phyloP scores from a whole-genome alignment of 257 asterid genomes.

The Fraxinus quadrangulata region DNA sequence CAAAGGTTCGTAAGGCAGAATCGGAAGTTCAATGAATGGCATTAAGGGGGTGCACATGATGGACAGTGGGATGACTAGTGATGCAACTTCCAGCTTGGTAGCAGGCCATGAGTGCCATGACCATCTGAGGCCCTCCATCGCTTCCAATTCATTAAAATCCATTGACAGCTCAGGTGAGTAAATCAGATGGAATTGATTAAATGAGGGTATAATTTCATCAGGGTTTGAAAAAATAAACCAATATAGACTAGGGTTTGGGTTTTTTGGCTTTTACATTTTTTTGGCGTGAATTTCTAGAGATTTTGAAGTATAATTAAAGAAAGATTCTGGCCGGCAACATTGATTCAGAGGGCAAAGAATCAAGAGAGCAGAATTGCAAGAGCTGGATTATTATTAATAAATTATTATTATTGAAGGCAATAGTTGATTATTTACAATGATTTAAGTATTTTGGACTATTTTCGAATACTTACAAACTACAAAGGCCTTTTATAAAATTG shows the following conservation, averaged over 20 bases:
- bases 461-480: background rate
- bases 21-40: slow-evolving; percentile 76
- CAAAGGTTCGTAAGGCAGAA: slow-evolving; percentile 73
- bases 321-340: background rate
- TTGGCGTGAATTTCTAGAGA: background rate
- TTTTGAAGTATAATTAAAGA: background rate
- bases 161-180: slow-evolving; percentile 29
- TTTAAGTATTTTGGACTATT: background rate
- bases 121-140: slow-evolving; percentile 95
- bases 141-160: slow-evolving; percentile 95
- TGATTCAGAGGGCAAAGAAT: background rate
- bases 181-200: slow-evolving; percentile 2
- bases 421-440: too few relatives aligned
- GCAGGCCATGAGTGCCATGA: slow-evolving; percentile 97
- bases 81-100: slow-evolving; percentile 60
- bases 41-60: slow-evolving; percentile 77
- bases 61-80: slow-evolving; percentile 77
- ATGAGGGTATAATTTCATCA: slow-evolving; percentile 21
- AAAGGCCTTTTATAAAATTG: background rate
- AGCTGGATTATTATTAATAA: too few relatives aligned
- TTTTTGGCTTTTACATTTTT: background rate
- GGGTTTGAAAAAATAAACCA: background rate
- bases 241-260: background rate
- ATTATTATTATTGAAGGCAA: too few relatives aligned
- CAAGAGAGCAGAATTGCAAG: background rate